Base-by-base conservation (phyloP, 2,329 filamentous ascomycete species). In the Podosphaera leucotricha region DNA sequence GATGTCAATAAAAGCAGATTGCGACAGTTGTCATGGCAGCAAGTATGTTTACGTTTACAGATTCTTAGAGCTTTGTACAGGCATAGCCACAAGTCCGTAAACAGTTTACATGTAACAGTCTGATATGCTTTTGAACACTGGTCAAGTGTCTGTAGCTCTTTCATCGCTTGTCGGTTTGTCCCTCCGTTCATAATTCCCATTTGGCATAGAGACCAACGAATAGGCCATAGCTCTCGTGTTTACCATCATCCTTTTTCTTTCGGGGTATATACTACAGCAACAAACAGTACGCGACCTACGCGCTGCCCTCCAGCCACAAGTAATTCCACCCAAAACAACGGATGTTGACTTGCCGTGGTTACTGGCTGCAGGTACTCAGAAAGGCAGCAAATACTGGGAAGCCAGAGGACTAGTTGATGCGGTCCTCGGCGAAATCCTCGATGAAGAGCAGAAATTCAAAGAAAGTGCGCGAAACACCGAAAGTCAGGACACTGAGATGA, bases 251-350 rank as follows among this genome's bases (percentile, higher is more conserved):
- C 74, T 94, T 21, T 94, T 94, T 60, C 67, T 93, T 26, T 84
- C 81, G 43, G 86, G 86, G 54, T 93, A 92, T 59, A 71, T 77
- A 2, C 70, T 93, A 44, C 86, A 94, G 56, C 86, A 94, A 60
- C 75, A 83, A 53, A 90, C 84, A 0, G 72, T 93, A 3, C 72
- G 71, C 49, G 77, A 78, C 53, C 69, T 94, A 26, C 80, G 87
- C 54, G 65, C 68, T 45, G 80, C 80, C 16, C 77, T 93, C 54
- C 54, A 54, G 45, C 56, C 56, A 4, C 50, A 55, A 43, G 46
- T 54, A 2, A 37, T 50, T 21, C 33, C 46, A 16, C 39, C 46
- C 5, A 46, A 43, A 2, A 39, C 44, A 21, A 38, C 41, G 28
- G 47, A 50, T 41, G 21, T 52, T 8, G 49, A 51, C 39, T 49